Evolutionary conservation across 2,329 filamentous ascomycete species (phyloP), one percentile per base, ranked within the genome.

Genomic region (Aspergillus eucalypticola): DNA sequence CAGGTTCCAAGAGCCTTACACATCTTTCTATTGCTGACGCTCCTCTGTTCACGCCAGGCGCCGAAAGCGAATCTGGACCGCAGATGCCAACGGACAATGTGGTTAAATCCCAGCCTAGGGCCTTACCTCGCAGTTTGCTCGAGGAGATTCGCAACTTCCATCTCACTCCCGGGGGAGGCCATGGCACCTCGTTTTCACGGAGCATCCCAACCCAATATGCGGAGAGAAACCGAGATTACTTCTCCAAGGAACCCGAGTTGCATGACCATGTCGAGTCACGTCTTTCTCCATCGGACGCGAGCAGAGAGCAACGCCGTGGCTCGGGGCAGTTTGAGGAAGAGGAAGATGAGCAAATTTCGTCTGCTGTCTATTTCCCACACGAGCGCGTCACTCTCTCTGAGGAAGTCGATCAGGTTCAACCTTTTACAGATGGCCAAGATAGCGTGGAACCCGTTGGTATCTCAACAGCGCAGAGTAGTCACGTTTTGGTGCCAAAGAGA

Each of bases 281-380:
- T 8, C 66, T 68, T 1, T 66, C 68, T 3, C 61, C 65, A 2
- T 61, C 70, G 1, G 68, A 68, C 50, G 67, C 67, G 7, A 58
- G 68, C 23, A 60, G 63, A 48, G 70, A 66, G 44, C 66, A 64
- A 8, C 64, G 58, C 44, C 64, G 64, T 29, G 64, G 60, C 25
- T 67, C 67, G 7, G 64, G 64, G 8, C 71, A 69, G 21, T 76
- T 77, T 25, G 83, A 83, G 35, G 82, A 84, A 51, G 82, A 85
- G n/a, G 84, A 86, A 35, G 86, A 85, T 58, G 86, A 88, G 69
- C 85, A 87, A 61, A 88, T 88, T 41, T 86, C 85, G 0, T 88
- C 85, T 27, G 86, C 86, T 11, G 77, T 86, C 35, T 88, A 88
- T 70, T 87, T 85, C 64, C 86, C 86, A 23, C 86, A 88, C 74